Conservation (phyloP, 202 grass and related monocot species). For the Panicum hallii region DNA sequence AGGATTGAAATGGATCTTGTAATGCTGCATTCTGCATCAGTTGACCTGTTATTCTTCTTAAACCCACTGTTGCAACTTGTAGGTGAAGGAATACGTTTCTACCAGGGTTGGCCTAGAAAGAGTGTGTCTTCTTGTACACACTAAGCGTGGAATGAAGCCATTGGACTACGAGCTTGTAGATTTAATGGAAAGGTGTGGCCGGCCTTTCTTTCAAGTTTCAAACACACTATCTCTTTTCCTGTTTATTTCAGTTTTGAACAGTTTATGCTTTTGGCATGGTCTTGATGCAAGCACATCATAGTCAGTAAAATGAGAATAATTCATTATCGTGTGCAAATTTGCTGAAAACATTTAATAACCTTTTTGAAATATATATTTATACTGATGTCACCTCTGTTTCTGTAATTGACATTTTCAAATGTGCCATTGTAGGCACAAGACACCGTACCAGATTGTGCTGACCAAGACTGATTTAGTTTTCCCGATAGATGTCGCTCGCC, state of each 20-base stretch:
- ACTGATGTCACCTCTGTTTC: neutral
- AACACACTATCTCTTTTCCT: neutral
- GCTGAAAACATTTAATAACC: neutral
- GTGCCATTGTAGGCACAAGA: conserved; percentile 66
- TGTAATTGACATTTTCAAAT: neutral
- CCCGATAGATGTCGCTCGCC: conserved; percentile 88
- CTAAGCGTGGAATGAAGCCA: conserved; percentile 98
- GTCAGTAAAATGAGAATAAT: neutral
- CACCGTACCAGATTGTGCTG: conserved; percentile 89
- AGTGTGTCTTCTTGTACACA: conserved; percentile 95
- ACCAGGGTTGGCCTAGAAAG: conserved; percentile 86
- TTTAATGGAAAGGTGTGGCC: conserved; percentile 83
- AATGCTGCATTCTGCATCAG: neutral
- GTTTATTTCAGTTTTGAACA: conserved; percentile 11
- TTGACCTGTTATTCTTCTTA: conserved; percentile 43
- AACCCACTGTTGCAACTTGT: conserved; percentile 18
- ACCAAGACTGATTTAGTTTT: conserved; percentile 97
- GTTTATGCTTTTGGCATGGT: neutral
- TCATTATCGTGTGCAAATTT: neutral
- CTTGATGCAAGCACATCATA: neutral
- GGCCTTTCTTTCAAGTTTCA: too few relatives aligned
- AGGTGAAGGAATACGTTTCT: conserved; percentile 98
- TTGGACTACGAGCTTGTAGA: conserved; percentile 93
- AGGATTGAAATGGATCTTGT: conserved; percentile 15
- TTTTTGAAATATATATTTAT: conserved; percentile 9